Evolutionary conservation across 805 yeast genomes (phyloP).

Genomic region (Kodamaea kaohsiungensis): DNA sequence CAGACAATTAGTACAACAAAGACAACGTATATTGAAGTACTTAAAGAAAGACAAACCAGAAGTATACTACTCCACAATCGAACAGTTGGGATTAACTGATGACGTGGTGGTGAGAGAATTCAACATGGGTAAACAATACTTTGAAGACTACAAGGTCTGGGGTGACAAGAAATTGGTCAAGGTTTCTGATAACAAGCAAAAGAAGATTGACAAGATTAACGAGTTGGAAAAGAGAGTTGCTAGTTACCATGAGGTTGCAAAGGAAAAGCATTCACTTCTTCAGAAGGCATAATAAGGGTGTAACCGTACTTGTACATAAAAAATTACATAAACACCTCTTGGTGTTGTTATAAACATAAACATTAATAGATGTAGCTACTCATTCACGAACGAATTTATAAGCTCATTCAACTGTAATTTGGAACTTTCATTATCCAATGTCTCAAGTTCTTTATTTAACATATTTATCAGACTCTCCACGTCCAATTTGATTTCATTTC

Average conservation of each 20-base stretch:
- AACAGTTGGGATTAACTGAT: constrained; percentile 86
- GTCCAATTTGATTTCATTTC: constrained; percentile 21
- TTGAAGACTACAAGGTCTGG: constrained; percentile 76
- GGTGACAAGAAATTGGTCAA: constrained; percentile 70
- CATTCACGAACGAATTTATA: constrained; percentile 16
- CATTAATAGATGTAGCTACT: not conserved
- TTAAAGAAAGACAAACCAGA: constrained; percentile 79
- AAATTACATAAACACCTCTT: not conserved
- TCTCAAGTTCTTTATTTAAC: constrained; percentile 21
- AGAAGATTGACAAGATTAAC: constrained; percentile 22
- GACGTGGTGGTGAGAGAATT: constrained; percentile 77
- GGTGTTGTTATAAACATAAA: not conserved
- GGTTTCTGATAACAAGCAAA: constrained; percentile 28
- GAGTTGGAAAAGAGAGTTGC: constrained; percentile 43
- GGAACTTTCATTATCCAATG: constrained; percentile 17
- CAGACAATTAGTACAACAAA: constrained; percentile 82
- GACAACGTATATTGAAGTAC: constrained; percentile 82
- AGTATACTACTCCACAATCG: constrained; percentile 81
- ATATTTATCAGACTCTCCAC: constrained; percentile 22
- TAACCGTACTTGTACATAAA: constrained; percentile 11
- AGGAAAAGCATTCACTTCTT: constrained; percentile 30
- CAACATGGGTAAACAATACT: constrained; percentile 72
- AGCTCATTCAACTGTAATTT: constrained; percentile 24
- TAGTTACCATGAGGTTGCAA: constrained; percentile 40
- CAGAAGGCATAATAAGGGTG: constrained; percentile 2